Conservation (phyloP, 1,139 yeast genomes). For the Zygosaccharomyces pseudobailii region DNA sequence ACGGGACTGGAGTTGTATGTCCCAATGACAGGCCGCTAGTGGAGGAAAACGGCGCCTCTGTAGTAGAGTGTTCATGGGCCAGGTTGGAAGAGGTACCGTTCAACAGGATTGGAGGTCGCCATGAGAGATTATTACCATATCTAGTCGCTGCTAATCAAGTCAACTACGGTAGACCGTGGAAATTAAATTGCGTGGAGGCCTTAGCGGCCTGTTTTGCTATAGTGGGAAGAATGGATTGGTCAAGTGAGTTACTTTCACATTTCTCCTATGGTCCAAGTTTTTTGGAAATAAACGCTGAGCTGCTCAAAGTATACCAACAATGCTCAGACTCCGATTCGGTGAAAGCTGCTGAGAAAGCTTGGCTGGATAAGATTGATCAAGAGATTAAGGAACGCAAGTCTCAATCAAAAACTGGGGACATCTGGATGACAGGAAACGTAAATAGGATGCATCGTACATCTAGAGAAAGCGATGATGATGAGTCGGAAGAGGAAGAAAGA, state of each 20-base stretch:
- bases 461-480: slow-evolving; percentile 16
- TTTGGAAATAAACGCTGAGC: slow-evolving; percentile 73
- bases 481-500: slow-evolving; percentile 30
- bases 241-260: slow-evolving; percentile 63
- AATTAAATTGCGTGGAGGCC: slow-evolving; percentile 93
- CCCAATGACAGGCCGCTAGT: slow-evolving; percentile 81
- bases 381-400: slow-evolving; percentile 65
- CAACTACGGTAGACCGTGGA: slow-evolving; percentile 96
- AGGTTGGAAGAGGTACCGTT: slow-evolving; percentile 93
- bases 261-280: slow-evolving; percentile 94
- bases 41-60: slow-evolving; percentile 83
- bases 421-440: slow-evolving; percentile 77
- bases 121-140: slow-evolving; percentile 85
- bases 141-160: slow-evolving; percentile 96
- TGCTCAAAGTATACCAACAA: slow-evolving; percentile 64
- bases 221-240: slow-evolving; percentile 90
- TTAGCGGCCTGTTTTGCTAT: slow-evolving; percentile 96
- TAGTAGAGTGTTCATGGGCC: slow-evolving; percentile 99
- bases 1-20: slow-evolving; percentile 85
- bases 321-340: slow-evolving; percentile 83
- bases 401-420: slow-evolving; percentile 47
- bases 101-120: slow-evolving; percentile 81
- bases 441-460: slow-evolving; percentile 40
- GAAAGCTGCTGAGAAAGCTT: slow-evolving; percentile 64
- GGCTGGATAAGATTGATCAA: slow-evolving; percentile 63